Base-by-base conservation (phyloP, 257 asterid species). In the Galeopsis tetrahit region DNA sequence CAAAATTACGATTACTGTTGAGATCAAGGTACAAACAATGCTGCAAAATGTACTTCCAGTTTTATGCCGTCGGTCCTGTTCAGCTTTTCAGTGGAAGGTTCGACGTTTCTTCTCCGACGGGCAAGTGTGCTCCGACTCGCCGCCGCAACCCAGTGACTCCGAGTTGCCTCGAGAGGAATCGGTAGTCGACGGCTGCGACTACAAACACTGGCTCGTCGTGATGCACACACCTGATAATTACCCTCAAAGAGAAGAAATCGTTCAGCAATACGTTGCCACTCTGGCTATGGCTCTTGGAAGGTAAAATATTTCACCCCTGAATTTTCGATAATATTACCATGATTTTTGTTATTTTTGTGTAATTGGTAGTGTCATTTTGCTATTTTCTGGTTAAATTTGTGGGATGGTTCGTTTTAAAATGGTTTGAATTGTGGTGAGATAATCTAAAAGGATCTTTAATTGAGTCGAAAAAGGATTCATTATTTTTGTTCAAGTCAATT, bases 141-240 rank as follows among this genome's bases (percentile, higher is more conserved):
- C 79, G 68, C 44, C 74, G 52, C 56, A 39, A 61, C 73, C 43
- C 68, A 35, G 58, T 67, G 48, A 21, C 42, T 53, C 80, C 72
- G 82, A 79, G 69, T 48, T 82, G 66, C 71, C 80, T 21, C 80
- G 78, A 33, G 72, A 79, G 7, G 69, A 73, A 66, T 76, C 84
- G 36, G 17, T 82, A 57, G 71, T 82, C 44, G 61, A 64, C 17
- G 82, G 84, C 74, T 79, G 84, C 73, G 84, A 82, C 76, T 82
- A 79, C 84, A 69, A 68, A 38, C 84, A 82, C 78, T 79, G 86
- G 86, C 82, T 82, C 31, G 80, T 79, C 80, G 78, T 82, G 75
- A 75, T 79, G 86, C 73, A 65, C 10, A 69, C 84, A 57, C 84
- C 83, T 34, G 82, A 79, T 49, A 77, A 70, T 42, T 82, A 73